Base-by-base conservation (phyloP, 2,329 filamentous ascomycete species). In the Capronia coronata region DNA sequence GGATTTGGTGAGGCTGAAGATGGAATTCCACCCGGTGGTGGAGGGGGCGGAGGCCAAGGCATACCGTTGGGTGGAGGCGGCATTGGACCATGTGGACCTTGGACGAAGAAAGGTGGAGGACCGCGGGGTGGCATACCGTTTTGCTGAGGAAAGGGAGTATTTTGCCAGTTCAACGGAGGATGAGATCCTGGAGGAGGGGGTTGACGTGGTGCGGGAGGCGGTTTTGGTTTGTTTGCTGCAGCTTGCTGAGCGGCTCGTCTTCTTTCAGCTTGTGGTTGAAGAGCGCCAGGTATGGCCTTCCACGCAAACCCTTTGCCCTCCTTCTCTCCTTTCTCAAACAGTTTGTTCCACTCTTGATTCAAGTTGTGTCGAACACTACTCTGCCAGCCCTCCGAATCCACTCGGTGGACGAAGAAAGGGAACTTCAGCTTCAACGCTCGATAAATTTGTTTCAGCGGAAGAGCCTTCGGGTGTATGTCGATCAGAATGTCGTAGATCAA, bases 361-460 rank as follows among this genome's bases (percentile, higher is more conserved):
- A 84, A 68, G 51, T 84, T 84, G 62, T 84, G 80, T 27, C 80
- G 75, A 30, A 84, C 79, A 68, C 79, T 82, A 27, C 78, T 82
- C 52, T 82, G 80, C 80, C 80, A 84, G 11, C 80, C 80, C 56
- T 75, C 75, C 1, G 79, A 82, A 46, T 75, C 77, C 62, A 81
- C 81, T 60, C 79, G 80, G 68, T 78, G 83, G 60, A 71, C 71
- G 60, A 74, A 74, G 60, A 77, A 83, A 1, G 80, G 79, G 59
- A 80, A 83, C 55, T 79, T 79, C 58, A 77, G 70, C 62, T 80
- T 78, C 48, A 84, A 75, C 35, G 77, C 77, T 55, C 78, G 75
- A 63, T 84, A 84, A 38, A 84, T 83, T 59, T 82, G 78, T 60
- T 82, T 80, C 23, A 84, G 67, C 40, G 81, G 80, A 70, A 83